Conservation (phyloP, 768 basidiomycete genomes). For the Kwoniella botswanensis region DNA sequence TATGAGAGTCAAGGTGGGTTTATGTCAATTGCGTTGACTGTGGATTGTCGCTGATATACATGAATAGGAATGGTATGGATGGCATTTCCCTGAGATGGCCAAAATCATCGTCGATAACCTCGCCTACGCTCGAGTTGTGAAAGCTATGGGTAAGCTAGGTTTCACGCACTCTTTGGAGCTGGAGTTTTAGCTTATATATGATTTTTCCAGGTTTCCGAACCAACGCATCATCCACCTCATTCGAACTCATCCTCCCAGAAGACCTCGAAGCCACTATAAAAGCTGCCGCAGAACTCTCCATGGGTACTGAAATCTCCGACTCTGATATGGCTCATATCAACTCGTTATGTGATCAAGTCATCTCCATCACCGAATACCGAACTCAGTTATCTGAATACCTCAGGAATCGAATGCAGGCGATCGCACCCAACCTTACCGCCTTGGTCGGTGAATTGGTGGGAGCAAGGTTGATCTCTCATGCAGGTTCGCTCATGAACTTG, state of each 20-base stretch:
- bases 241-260: conserved; percentile 90
- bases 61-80: conserved; percentile 98
- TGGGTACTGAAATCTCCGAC: conserved; percentile 99
- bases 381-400: conserved; percentile 95
- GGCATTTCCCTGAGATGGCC: conserved; percentile 99
- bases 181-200: neutral
- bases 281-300: conserved; percentile 94
- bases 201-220: conserved; percentile 79
- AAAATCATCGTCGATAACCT: conserved; percentile 98
- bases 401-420: conserved; percentile 95
- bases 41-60: neutral
- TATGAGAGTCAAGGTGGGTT: conserved; percentile 92
- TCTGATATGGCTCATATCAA: conserved; percentile 96
- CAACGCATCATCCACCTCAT: conserved; percentile 82
- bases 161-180: neutral
- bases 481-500: conserved; percentile 61
- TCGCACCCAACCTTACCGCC: conserved; percentile 93
- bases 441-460: conserved; percentile 79
- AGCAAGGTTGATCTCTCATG: conserved; percentile 70
- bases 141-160: conserved; percentile 73
- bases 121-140: conserved; percentile 93
- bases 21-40: neutral
- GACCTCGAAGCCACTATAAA: conserved; percentile 94
- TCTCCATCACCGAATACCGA: conserved; percentile 93
- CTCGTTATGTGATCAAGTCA: conserved; percentile 96